Percentiles rank a stretch among this genome's conserved stretches.
phyloP scores from a whole-genome alignment of 163 green algal genomes.

The Coccomyxa subellipsoidea region DNA sequence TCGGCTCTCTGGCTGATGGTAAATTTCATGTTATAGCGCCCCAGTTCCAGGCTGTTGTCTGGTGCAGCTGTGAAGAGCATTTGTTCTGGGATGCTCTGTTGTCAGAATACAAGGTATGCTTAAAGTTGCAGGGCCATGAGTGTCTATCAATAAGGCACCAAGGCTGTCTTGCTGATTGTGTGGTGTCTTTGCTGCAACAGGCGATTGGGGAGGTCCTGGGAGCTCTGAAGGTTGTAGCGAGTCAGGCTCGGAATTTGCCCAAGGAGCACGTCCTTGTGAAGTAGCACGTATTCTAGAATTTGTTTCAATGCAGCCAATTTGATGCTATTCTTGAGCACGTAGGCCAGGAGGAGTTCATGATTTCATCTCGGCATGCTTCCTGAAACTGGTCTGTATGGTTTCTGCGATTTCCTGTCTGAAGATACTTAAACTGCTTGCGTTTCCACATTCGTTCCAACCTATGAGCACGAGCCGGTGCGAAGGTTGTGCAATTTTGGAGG shows the following conservation, averaged over 20 bases:
- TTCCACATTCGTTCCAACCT: background rate
- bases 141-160: background rate
- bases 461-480: background rate
- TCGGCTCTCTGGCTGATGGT: background rate
- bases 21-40: background rate
- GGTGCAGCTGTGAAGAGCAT: background rate
- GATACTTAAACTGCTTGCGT: background rate
- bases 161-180: background rate
- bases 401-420: too few relatives aligned
- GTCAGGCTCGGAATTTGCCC: slow-evolving; percentile 11
- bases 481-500: background rate
- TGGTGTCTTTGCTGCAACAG: background rate
- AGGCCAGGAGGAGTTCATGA: too few relatives aligned
- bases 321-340: background rate
- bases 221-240: slow-evolving; percentile 26
- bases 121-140: background rate
- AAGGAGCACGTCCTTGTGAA: background rate
- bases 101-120: background rate
- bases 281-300: background rate
- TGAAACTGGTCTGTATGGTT: too few relatives aligned
- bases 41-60: background rate
- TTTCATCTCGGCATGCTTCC: too few relatives aligned
- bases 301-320: background rate
- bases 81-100: background rate
- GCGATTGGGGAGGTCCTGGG: slow-evolving; percentile 30